Conservation (phyloP, 2,329 filamentous ascomycete species). For the Neonectria sp. region DNA sequence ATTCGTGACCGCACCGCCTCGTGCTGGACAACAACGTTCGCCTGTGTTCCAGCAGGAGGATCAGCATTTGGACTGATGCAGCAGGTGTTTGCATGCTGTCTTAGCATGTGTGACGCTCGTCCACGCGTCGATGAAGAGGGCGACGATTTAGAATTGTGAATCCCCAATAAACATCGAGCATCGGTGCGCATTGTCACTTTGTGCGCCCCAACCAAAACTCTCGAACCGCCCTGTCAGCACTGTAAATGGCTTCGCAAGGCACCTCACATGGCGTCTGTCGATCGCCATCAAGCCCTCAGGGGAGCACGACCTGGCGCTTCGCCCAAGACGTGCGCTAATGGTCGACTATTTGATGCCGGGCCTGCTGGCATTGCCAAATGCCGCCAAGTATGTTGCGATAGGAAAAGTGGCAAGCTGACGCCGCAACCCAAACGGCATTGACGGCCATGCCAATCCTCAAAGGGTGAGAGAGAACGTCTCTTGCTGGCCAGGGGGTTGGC, state of each 20-base stretch:
- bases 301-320: conserved; percentile 34
- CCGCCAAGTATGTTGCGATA: conserved; percentile 34
- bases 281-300: conserved; percentile 42
- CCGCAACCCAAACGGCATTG: conserved; percentile 23
- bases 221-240: conserved; percentile 21
- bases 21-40: conserved; percentile 14
- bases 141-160: conserved; percentile 16
- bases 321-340: conserved; percentile 29
- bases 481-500: neutral
- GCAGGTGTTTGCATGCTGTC: neutral
- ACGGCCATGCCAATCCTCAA: conserved; percentile 31
- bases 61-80: neutral
- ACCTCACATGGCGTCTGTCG: conserved; percentile 25
- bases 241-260: conserved; percentile 31
- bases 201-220: neutral
- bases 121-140: conserved; percentile 10
- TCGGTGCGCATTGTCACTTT: conserved; percentile 7
- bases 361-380: conserved; percentile 24
- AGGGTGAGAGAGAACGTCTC: conserved; percentile 12
- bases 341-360: conserved; percentile 14
- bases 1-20: conserved; percentile 18
- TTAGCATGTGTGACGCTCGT: conserved; percentile 2
- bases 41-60: conserved; percentile 3
- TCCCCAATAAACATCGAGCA: conserved; percentile 14
- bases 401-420: conserved; percentile 7